Conservation (phyloP, 2,329 filamentous ascomycete species). For the Colletotrichum gigasporum region DNA sequence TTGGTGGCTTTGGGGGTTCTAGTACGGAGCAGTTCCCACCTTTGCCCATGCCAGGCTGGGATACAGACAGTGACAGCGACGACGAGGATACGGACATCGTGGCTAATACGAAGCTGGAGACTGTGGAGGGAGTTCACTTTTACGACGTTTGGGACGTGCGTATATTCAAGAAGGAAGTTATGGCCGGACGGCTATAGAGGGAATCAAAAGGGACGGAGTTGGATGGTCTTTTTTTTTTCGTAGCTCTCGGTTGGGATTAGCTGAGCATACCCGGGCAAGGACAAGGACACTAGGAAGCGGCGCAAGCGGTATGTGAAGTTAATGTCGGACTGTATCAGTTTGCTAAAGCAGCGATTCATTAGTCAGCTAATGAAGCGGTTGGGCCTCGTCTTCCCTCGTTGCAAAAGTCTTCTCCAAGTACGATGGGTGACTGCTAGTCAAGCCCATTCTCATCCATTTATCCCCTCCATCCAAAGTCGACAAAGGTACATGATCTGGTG, state of each 20-base stretch:
- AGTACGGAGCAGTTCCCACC: conserved; percentile 36
- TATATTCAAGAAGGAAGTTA: conserved; percentile 68
- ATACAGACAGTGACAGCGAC: conserved; percentile 45
- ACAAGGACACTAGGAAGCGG: background rate
- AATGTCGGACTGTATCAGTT: background rate
- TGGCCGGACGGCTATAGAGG: conserved; percentile 49
- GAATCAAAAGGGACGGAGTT: conserved; percentile 11
- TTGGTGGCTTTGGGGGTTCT: conserved; percentile 13
- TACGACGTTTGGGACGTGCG: conserved; percentile 57
- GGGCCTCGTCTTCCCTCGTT: background rate
- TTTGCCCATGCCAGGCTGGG: conserved; percentile 38
- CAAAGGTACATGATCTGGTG: no score
- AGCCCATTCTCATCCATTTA: no score
- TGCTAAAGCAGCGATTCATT: background rate
- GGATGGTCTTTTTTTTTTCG: background rate
- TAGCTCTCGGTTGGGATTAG: background rate
- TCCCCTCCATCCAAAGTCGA: no score
- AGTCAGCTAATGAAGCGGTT: background rate
- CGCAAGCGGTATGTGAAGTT: background rate
- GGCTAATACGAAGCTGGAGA: conserved; percentile 45
- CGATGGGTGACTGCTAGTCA: no score
- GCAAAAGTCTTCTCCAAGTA: no score
- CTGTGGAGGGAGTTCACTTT: conserved; percentile 50
- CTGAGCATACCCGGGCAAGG: background rate
- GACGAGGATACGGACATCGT: conserved; percentile 38